These are phyloP conservation scores for Coemansia sp. DNA, from an alignment of 192 early-diverging fungal species.

Conservation along the genomic window DNA sequence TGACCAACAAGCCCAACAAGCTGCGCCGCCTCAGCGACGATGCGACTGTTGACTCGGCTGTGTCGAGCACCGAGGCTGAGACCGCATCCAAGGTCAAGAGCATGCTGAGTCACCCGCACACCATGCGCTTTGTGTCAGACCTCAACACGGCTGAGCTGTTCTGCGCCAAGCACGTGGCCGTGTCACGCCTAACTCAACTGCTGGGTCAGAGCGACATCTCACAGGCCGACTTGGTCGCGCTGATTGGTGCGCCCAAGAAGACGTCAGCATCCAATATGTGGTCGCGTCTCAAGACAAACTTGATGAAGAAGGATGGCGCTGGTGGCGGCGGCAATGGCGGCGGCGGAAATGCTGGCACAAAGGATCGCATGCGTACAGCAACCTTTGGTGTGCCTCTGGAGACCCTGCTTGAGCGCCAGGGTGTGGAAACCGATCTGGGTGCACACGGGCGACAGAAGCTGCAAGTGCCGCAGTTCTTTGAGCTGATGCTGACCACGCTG, in stretches of 20 bases:
- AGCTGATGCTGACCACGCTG: slow-evolving; percentile 75
- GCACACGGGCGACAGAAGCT: slow-evolving; percentile 64
- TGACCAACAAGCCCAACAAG: slow-evolving; percentile 30
- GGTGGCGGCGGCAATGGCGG: slow-evolving; percentile 16
- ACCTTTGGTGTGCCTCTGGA: slow-evolving; percentile 93
- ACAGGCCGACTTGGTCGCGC: slow-evolving; percentile 71
- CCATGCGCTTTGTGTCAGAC: slow-evolving; percentile 52
- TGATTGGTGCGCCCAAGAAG: slow-evolving; percentile 76
- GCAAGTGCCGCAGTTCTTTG: slow-evolving; percentile 82
- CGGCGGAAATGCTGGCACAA: slow-evolving; percentile 14
- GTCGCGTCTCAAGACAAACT: slow-evolving; percentile 67
- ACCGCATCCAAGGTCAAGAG: slow-evolving; percentile 41
- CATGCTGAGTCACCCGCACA: slow-evolving; percentile 54
- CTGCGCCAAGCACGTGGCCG: slow-evolving; percentile 82
- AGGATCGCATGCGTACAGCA: slow-evolving; percentile 60
- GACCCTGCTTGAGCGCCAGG: slow-evolving; percentile 76
- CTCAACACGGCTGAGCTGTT: slow-evolving; percentile 75
- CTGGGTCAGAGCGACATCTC: slow-evolving; percentile 66
- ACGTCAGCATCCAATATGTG: slow-evolving; percentile 61
- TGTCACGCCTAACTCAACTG: slow-evolving; percentile 68
- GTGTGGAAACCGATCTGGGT: slow-evolving; percentile 75
- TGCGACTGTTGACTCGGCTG: not conserved
- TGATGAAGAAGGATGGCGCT: slow-evolving; percentile 57
- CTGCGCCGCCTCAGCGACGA: slow-evolving; percentile 39
- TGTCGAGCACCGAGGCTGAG: slow-evolving; percentile 26